Evolutionary conservation across 352 stramenopile genomes (phyloP), one percentile per base, ranked within the genome.

Genomic region (Phytophthora agathidicida): DNA sequence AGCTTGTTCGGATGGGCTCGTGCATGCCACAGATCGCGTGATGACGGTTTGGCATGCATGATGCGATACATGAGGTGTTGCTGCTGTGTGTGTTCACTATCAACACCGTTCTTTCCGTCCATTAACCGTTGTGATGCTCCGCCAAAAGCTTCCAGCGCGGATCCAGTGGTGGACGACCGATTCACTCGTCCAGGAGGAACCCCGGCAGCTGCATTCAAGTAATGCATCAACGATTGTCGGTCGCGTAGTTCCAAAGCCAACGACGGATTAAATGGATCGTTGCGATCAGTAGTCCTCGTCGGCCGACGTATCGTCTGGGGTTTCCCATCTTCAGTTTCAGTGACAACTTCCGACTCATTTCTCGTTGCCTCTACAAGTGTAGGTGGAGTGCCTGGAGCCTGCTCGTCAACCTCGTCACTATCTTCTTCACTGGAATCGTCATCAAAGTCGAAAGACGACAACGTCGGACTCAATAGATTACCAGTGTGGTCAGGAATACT

Each of bases 381-480:
- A 20, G 36, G 27, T 22, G 45, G 19, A 20, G 59, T 19, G 17
- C 52, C 58, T 32, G 33, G 27, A 0, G 9, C 16, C 3, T 45
- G 48, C 20, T 53, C 47, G 9, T 54, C 32, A 33, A 22, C 52
- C 3, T 38, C 44, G 22, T 69, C 62, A 33, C 52, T 60, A 13
- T 36, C 49, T 5, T 72, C 72, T 59, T 81, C 71, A 38, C 73
- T 78, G 5, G 79, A 83, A 47, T 89, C 76, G 43, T 92, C 83
- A 19, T 95, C 86, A 73, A 95, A 89, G 62, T 95, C 86, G 41
- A 95, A 95, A 2, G 86, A 93, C 31, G 83, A 91, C 16, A 95
- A 67, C 37, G 86, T 93, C 39, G 86, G 86, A 59, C 83, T 95
- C 43, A 95, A 60, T 28, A 95, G 59, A 46, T 68, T 79, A 3